phyloP scores from a whole-genome alignment of 805 yeast species.

The Wickerhamiella azyma region DNA sequence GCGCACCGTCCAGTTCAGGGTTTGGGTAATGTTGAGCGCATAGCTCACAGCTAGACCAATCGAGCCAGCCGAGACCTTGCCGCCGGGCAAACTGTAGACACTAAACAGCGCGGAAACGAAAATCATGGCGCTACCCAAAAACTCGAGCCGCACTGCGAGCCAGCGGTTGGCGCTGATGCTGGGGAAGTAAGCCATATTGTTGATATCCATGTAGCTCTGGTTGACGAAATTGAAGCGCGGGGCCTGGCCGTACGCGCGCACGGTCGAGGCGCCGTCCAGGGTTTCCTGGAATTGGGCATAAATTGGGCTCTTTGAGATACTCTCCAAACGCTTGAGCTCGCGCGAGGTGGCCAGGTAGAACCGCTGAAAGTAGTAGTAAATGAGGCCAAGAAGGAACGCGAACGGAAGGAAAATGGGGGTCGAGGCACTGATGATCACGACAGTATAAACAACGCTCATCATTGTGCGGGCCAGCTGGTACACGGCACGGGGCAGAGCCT shows the following conservation, averaged over 20 bases:
- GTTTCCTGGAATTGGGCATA: conserved; percentile 76
- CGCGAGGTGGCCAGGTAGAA: conserved; percentile 59
- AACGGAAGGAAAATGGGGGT: conserved; percentile 77
- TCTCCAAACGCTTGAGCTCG: conserved; percentile 62
- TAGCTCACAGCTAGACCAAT: conserved; percentile 91
- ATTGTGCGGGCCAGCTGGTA: conserved; percentile 27
- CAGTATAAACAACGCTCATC: conserved; percentile 40
- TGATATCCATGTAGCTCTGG: conserved; percentile 50
- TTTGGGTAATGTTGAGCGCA: conserved; percentile 83
- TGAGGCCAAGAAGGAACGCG: conserved; percentile 49
- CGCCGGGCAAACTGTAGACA: conserved; percentile 52
- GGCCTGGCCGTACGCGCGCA: conserved; percentile 60
- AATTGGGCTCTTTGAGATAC: conserved; percentile 60
- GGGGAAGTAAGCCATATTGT: conserved; percentile 87
- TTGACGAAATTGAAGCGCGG: conserved; percentile 49
- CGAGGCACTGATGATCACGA: conserved; percentile 66
- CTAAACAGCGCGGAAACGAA: conserved; percentile 75
- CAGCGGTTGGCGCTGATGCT: conserved; percentile 89
- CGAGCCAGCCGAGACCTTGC: conserved; percentile 71
- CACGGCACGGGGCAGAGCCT: conserved; percentile 34
- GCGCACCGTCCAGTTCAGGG: conserved; percentile 94
- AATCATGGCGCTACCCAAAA: conserved; percentile 79
- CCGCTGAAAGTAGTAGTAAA: conserved; percentile 58
- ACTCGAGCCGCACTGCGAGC: conserved; percentile 90
- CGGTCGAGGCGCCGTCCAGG: conserved; percentile 60